Percentiles rank a stretch among this genome's conserved stretches.
Evolutionary conservation across 2,329 filamentous ascomycete species (phyloP).

Genomic region (Xylaria sp.): DNA sequence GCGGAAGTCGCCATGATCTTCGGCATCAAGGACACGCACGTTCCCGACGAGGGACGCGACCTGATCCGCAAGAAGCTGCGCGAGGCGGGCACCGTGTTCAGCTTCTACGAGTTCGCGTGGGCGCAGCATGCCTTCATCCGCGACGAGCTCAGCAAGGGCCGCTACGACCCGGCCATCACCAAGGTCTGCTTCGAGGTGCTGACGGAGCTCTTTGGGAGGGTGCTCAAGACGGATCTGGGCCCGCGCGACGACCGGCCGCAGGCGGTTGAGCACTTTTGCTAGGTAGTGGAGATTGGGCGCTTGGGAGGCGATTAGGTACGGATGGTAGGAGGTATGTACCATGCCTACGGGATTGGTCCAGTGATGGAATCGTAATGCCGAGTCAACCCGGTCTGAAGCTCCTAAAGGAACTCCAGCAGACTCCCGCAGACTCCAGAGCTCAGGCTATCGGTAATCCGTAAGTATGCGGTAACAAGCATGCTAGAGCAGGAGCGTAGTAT

Average conservation of each 20-base stretch:
- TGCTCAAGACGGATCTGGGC: constrained; percentile 74
- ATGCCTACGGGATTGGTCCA: neutral
- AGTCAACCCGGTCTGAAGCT: neutral
- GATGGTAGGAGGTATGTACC: too few species aligned
- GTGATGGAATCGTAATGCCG: neutral
- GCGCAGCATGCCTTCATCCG: constrained; percentile 93
- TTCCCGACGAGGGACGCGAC: constrained; percentile 75
- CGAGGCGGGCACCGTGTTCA: constrained; percentile 67
- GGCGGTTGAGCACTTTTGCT: constrained; percentile 70
- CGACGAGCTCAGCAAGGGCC: constrained; percentile 87
- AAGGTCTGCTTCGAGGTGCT: constrained; percentile 90
- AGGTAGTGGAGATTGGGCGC: constrained; percentile 10
- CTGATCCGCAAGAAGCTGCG: constrained; percentile 77
- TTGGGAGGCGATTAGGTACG: too few species aligned
- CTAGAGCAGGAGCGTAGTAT: neutral
- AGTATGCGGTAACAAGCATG: neutral
- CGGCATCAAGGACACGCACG: constrained; percentile 85
- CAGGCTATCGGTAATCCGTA: neutral
- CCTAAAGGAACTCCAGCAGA: too few species aligned
- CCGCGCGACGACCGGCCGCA: constrained; percentile 54
- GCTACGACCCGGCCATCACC: constrained; percentile 81
- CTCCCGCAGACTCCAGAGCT: neutral
- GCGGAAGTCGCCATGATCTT: constrained; percentile 86
- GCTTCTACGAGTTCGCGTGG: constrained; percentile 87
- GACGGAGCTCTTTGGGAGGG: constrained; percentile 75